A percentile compares a stretch with the other conserved stretches of the same genome.
These are phyloP conservation scores for Heliamphora exappendiculata DNA, from an alignment of 148 eudicot genomes.

Conservation along the genomic window DNA sequence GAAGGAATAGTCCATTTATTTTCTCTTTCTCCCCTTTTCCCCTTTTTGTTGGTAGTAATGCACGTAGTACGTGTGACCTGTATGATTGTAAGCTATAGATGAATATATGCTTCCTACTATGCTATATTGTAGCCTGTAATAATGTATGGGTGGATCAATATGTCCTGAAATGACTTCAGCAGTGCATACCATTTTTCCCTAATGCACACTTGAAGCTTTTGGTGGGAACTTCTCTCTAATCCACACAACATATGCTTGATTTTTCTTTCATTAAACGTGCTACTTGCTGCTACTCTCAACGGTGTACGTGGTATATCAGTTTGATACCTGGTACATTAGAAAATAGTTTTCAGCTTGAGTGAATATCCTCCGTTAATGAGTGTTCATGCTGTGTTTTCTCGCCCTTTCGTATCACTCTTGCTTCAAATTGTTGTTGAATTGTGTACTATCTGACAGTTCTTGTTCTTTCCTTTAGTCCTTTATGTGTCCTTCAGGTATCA, in stretches of 20 bases:
- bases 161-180: background rate
- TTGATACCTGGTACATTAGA: background rate
- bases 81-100: background rate
- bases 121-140: background rate
- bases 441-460: background rate
- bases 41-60: background rate
- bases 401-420: background rate
- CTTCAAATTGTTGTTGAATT: background rate
- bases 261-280: background rate
- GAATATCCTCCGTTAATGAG: background rate
- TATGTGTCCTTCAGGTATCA: slow-evolving; percentile 97
- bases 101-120: too few species aligned
- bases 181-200: background rate
- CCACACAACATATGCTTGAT: too few species aligned
- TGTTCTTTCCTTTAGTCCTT: slow-evolving; percentile 58
- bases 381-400: background rate
- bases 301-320: background rate
- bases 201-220: background rate
- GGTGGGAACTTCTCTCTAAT: background rate
- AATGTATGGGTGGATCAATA: background rate
- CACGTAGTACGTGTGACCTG: background rate
- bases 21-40: background rate
- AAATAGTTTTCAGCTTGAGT: background rate
- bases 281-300: background rate
- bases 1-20: background rate